A percentile compares a stretch with the other conserved stretches of the same genome.
These are phyloP conservation scores for Chaetomium fimeti DNA, from an alignment of 495 filamentous ascomycete genomes.

Conservation along the genomic window DNA sequence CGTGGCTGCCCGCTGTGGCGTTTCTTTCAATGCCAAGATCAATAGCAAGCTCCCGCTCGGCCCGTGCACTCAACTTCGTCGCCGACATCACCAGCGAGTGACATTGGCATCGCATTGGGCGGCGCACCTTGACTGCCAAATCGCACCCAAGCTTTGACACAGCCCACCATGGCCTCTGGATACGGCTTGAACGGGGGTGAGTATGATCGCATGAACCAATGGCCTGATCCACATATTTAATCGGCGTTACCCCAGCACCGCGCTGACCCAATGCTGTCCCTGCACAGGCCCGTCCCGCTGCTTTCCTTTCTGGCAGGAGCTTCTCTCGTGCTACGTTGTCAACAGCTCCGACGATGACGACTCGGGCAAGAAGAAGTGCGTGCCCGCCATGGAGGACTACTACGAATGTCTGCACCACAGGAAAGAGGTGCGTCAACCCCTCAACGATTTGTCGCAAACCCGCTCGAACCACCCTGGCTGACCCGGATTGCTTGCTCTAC, in stretches of 20 bases:
- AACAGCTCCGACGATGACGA: conserved; percentile 72
- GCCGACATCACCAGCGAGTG: conserved; percentile 22
- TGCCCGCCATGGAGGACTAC: conserved; percentile 89
- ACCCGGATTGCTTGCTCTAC: conserved; percentile 18
- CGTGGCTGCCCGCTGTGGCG: not conserved
- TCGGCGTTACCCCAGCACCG: conserved; percentile 6
- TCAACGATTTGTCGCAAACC: not conserved
- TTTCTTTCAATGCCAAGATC: not conserved
- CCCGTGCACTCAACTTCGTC: conserved; percentile 21
- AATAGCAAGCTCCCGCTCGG: conserved; percentile 9
- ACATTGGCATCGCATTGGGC: conserved; percentile 9
- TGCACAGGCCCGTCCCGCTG: conserved; percentile 77
- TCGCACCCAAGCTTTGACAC: conserved; percentile 22
- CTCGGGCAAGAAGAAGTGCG: conserved; percentile 84
- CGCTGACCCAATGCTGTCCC: conserved; percentile 2
- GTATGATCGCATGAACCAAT: conserved; percentile 32
- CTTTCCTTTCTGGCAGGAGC: conserved; percentile 98
- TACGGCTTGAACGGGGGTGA: conserved; percentile 77
- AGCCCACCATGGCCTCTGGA: conserved; percentile 72
- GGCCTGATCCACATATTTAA: conserved; percentile 19
- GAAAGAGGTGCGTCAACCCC: conserved; percentile 72
- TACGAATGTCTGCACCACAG: conserved; percentile 97
- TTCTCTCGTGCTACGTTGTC: conserved; percentile 85
- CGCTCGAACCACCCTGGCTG: conserved; percentile 1
- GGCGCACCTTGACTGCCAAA: conserved; percentile 23